These are phyloP conservation scores for Blastomyces silverae DNA, from an alignment of 2,329 filamentous ascomycete genomes.

Conservation along the genomic window DNA sequence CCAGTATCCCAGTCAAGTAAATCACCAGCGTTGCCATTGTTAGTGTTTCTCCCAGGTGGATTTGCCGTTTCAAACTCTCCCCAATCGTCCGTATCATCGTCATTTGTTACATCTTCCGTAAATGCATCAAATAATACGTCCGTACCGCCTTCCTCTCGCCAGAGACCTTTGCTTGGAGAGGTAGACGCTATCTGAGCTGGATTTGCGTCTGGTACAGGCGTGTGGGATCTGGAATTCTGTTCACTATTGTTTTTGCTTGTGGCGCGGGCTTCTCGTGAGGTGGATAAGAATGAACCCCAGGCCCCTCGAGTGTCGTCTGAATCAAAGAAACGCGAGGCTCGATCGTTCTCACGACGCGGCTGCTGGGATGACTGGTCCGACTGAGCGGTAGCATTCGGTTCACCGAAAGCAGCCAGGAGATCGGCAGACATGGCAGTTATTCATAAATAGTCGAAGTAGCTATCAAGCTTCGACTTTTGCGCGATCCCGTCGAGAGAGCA, in stretches of 20 bases:
- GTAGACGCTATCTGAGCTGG: background rate
- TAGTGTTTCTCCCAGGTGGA: slow-evolving; percentile 18
- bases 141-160: slow-evolving; percentile 8
- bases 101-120: slow-evolving; percentile 26
- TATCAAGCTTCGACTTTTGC: background rate
- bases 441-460: slow-evolving; percentile 1
- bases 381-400: slow-evolving; percentile 6
- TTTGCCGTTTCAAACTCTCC: slow-evolving; percentile 42
- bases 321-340: background rate
- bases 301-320: background rate
- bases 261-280: slow-evolving; percentile 2
- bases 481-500: background rate
- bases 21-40: slow-evolving; percentile 9
- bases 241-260: background rate
- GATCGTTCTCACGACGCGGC: background rate
- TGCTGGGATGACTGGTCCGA: background rate
- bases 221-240: background rate
- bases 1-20: slow-evolving; percentile 12
- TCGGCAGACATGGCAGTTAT: slow-evolving; percentile 47
- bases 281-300: slow-evolving; percentile 10
- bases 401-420: slow-evolving; percentile 48
- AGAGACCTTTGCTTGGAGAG: background rate
- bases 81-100: slow-evolving; percentile 39
- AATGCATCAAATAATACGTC: slow-evolving; percentile 61
- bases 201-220: background rate